A percentile compares a stretch with the other conserved stretches of the same genome.
phyloP scores from a whole-genome alignment of 768 basidiomycete species.

The Naganishia kalamii region DNA sequence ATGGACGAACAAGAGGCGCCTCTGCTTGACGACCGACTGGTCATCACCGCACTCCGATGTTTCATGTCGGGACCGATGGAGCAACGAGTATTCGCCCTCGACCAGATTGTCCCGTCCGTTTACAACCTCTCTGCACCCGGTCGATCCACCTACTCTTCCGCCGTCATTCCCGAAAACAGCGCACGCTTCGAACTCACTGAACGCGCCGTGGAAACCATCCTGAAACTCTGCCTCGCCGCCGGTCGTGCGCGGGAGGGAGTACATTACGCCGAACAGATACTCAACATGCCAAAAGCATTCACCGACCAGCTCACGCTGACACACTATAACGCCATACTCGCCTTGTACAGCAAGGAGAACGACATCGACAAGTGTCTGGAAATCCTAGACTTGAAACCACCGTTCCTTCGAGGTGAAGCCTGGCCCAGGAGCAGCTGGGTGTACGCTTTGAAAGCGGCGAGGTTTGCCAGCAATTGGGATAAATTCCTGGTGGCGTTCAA shows the following conservation, averaged over 20 bases:
- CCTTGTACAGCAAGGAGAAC: conserved; percentile 26
- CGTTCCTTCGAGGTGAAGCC: conserved; percentile 13
- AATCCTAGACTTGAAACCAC: conserved; percentile 27
- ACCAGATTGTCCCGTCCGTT: conserved; percentile 21
- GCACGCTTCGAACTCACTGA: conserved; percentile 24
- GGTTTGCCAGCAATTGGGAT: conserved; percentile 35
- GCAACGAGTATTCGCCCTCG: conserved; percentile 25
- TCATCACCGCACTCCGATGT: conserved; percentile 15
- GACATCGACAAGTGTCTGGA: conserved; percentile 27
- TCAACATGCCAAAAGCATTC: conserved; percentile 18
- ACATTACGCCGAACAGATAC: conserved; percentile 31
- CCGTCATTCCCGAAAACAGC: not conserved
- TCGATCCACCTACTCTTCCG: conserved; percentile 3
- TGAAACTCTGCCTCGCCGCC: conserved; percentile 23
- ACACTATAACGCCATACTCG: conserved; percentile 22
- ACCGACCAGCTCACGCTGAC: not conserved
- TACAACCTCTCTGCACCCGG: conserved; percentile 28
- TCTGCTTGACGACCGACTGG: conserved; percentile 25
- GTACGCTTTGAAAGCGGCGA: conserved; percentile 29
- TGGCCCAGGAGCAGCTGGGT: conserved; percentile 29
- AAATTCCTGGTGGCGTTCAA: conserved; percentile 25
- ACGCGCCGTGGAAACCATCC: conserved; percentile 29
- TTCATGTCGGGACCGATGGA: conserved; percentile 22
- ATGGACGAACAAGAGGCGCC: not conserved
- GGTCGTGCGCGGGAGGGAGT: conserved; percentile 25